Percentiles rank a stretch among this genome's conserved stretches.
Evolutionary conservation across 805 yeast genomes (phyloP).

Genomic region (Saccharomycopsis synnaedendra): DNA sequence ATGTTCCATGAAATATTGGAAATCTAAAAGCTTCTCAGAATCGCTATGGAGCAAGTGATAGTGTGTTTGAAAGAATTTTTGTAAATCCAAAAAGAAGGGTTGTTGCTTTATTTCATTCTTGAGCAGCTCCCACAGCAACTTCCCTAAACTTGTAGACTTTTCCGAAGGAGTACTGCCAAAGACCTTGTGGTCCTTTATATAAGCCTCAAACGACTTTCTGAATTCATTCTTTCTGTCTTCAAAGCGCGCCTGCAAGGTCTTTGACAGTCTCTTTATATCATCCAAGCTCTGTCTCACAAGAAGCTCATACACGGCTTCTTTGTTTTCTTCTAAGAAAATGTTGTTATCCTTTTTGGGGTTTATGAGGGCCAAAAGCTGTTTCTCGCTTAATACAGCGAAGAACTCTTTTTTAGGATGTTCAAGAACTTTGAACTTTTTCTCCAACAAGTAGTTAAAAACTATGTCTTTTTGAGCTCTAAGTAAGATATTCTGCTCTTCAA

Average conservation of each 20-base stretch:
- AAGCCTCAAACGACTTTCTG: constrained; percentile 18
- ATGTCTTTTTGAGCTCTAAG: constrained; percentile 50
- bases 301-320: constrained; percentile 21
- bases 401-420: constrained; percentile 4
- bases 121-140: constrained; percentile 7
- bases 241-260: constrained; percentile 16
- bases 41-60: constrained; percentile 1
- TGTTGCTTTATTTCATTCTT: background rate
- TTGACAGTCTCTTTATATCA: constrained; percentile 17
- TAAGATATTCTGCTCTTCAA: constrained; percentile 48
- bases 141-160: background rate
- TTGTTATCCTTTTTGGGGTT: constrained; percentile 20
- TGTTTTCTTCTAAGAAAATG: constrained; percentile 21
- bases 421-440: constrained; percentile 11
- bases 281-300: constrained; percentile 21
- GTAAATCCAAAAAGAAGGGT: constrained; percentile 1
- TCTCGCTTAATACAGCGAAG: constrained; percentile 16
- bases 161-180: constrained; percentile 7
- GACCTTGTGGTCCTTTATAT: background rate
- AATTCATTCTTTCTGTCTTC: constrained; percentile 18
- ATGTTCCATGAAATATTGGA: constrained; percentile 1
- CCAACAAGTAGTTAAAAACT: constrained; percentile 37
- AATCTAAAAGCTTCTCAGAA: constrained; percentile 5
- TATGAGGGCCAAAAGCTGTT: constrained; percentile 16
- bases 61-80: constrained; percentile 1